These are phyloP conservation scores for Cairneyella variabilis DNA, from an alignment of 495 filamentous ascomycete genomes.

Conservation along the genomic window DNA sequence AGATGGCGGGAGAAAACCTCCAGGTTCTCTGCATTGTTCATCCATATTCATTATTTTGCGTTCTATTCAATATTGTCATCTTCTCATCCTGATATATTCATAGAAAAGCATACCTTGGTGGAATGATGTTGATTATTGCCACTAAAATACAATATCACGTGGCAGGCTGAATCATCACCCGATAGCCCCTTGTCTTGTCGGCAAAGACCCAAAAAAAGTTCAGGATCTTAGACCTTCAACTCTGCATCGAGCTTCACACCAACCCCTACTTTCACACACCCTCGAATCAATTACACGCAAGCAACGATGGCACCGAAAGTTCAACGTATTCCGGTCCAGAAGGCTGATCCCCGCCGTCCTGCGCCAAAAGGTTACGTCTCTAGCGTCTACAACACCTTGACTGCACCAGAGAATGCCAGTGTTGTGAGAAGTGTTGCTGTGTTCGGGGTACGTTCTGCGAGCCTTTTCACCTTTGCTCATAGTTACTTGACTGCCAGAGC, in stretches of 20 bases:
- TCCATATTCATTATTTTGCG: no score
- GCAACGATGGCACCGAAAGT: slow-evolving; percentile 27
- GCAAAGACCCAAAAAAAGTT: no score
- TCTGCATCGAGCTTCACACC: background rate
- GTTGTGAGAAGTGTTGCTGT: slow-evolving; percentile 68
- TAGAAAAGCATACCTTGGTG: no score
- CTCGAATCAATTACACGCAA: background rate
- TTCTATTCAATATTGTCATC: no score
- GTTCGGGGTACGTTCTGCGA: slow-evolving; percentile 61
- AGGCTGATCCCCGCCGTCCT: slow-evolving; percentile 21
- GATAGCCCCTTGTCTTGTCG: background rate
- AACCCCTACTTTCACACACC: background rate
- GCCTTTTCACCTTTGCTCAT: background rate
- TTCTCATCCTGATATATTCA: no score
- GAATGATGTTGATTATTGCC: no score
- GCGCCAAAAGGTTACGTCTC: slow-evolving; percentile 47
- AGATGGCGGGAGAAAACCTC: slow-evolving; percentile 19
- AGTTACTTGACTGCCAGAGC: background rate
- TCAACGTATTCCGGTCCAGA: slow-evolving; percentile 36
- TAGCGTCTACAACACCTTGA: slow-evolving; percentile 58
- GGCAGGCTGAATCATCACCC: no score
- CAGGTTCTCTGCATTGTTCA: slow-evolving; percentile 12
- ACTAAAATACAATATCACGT: no score
- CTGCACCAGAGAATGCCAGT: slow-evolving; percentile 67
- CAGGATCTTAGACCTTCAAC: background rate